Base-by-base conservation (phyloP, 2,329 filamentous ascomycete species). In the Sarocladium oryzae region DNA sequence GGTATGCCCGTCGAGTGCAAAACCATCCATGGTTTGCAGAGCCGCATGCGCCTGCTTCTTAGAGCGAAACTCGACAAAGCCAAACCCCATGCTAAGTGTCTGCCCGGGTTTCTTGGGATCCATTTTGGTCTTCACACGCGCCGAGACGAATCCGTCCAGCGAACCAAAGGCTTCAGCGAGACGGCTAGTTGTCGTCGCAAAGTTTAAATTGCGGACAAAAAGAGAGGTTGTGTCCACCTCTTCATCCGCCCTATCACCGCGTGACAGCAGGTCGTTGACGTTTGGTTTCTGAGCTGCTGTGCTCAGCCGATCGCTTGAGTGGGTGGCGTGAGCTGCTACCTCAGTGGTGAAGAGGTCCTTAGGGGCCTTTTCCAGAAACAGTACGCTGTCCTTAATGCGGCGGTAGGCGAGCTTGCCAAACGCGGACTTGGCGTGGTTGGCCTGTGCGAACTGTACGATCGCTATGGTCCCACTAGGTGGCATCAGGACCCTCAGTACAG, bases 51-150 rank as follows among this genome's bases (percentile, higher is more conserved):
- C 92, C 61, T 91, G 81, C 36, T 77, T 79, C 62, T 88, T 88
- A 58, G 79, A 85, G 53, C 78, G 80, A 70, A 97, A 99, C 61
- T 96, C 90, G 54, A 90, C 81, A 67, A 99, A 99, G 40, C 91
- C 93, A 65, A 95, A 99, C 33, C 93, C 93, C 91, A 97, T 96
- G 65, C 91, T 96, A 51, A 99, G 81, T 3, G 86, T 79, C 67
- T 95, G 86, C 8, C 88, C 89, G 16, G 88, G 85, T 63, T 86
- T 88, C 74, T 96, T 96, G n/a, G 90, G 81, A 64, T 99, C 90
- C 35, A 84, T 81, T 71, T 95, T 96, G 21, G 89, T 96, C 73
- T 96, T 96, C 57, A 99, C 90, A 57, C 83, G 81, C 24, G 90
- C 92, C 52, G 88, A 89, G 56, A 93, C 75, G 69, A 97, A 97